Conservation (phyloP, 2,329 filamentous ascomycete species). For the Cladobotryum protrusum region DNA sequence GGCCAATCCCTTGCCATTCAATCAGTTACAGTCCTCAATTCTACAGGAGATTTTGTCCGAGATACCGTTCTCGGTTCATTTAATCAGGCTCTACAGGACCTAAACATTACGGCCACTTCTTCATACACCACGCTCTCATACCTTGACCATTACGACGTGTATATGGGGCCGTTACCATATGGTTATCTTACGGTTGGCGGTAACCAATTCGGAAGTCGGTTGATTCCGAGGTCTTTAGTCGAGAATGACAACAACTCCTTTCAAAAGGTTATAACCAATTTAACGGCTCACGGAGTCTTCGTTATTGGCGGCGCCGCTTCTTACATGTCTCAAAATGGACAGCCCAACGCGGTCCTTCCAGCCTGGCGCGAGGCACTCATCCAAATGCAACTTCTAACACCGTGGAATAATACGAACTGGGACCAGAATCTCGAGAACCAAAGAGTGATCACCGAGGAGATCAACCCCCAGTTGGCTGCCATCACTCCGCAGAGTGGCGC, state of each 20-base stretch:
- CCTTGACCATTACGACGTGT: conserved; percentile 21
- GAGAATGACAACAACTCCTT: conserved; percentile 14
- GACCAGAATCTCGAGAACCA: conserved; percentile 25
- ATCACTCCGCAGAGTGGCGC: conserved; percentile 34
- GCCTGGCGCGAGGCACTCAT: conserved; percentile 33
- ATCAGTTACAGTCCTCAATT: conserved; percentile 39
- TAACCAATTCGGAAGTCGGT: conserved; percentile 34
- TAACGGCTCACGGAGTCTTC: conserved; percentile 23
- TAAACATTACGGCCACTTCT: conserved; percentile 21
- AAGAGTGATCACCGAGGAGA: conserved; percentile 23
- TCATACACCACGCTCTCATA: conserved; percentile 25
- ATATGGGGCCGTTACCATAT: conserved; percentile 30
- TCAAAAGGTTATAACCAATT: conserved; percentile 21
- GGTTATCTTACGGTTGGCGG: conserved; percentile 28
- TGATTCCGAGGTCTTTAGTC: conserved; percentile 33
- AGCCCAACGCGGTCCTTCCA: conserved; percentile 33
- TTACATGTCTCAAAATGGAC: conserved; percentile 7
- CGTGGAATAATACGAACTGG: conserved; percentile 22
- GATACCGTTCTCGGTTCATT: conserved; percentile 37
- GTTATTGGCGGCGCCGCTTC: conserved; percentile 15
- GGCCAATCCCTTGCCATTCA: conserved; percentile 36
- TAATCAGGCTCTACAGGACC: conserved; percentile 17
- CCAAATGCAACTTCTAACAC: conserved; percentile 22
- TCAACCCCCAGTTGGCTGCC: conserved; percentile 20
- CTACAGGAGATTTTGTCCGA: conserved; percentile 31